Evolutionary conservation across 805 yeast species (phyloP), one percentile per base, ranked within the genome.

Genomic region (Debaryomyces prosopidis): DNA sequence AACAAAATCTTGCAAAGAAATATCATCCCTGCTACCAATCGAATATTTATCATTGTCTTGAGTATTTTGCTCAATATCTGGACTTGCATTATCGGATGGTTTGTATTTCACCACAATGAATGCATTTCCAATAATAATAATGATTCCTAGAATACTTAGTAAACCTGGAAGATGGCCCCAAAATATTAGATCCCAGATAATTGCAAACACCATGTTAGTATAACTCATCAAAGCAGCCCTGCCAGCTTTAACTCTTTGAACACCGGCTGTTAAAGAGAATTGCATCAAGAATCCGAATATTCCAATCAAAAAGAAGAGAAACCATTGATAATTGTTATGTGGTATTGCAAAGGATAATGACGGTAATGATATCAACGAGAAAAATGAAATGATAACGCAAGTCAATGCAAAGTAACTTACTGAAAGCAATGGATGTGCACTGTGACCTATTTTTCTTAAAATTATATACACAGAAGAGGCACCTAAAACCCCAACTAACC

Each of bases 201-300:
- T 68, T 0, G 96, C 92, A 66, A 85, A 89, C 1, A 90, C 68
- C 74, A 90, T 76, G 57, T 84, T 88, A 1, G 90, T 76, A 60
- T 91, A 91, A 2, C 79, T 68, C 81, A 89, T 83, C 48, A 87
- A 75, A 10, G 91, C 75, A 0, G 90, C 88, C 45, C 87, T 76
- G 3, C 89, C 82, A 0, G 96, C 95, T 42, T 72, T 70, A 50
- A 87, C 96, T 44, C 88, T 72, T 61, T 89, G 96, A 41, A 90
- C 77, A 0, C 96, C 97, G 7, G 88, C 81, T 0, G 97, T 87
- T 39, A 87, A 65, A 31, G 84, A 68, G 56, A 82, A 84, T 62
- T 91, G 97, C 84, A 85, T 86, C 48, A 82, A 66, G 63, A 90
- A 91, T 0, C 97, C 97, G 43, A 87, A 76, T 2, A 85, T 49